Evolutionary conservation across 2,329 filamentous ascomycete species (phyloP), one percentile per base, ranked within the genome.

Genomic region (Nothopassalora personata): DNA sequence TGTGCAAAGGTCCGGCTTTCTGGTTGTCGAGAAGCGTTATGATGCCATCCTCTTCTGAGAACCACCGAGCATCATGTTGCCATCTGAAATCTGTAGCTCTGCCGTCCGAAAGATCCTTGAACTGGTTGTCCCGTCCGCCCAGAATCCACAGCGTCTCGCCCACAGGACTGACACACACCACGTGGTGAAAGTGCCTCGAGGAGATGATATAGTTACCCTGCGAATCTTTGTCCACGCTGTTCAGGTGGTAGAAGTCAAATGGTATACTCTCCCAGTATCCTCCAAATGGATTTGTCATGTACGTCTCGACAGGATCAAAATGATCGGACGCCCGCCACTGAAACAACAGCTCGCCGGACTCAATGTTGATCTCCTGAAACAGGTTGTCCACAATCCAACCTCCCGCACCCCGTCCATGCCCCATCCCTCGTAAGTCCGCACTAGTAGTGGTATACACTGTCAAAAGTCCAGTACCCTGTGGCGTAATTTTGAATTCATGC

Each of bases 1-100:
- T 62, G 54, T 77, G 73, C 61, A 77, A 75, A 11, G 74, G 75
- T 34, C 78, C 78, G 51, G 81, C 74, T 2, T 76, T 79, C 49
- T 76, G 74, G 67, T 84, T 83, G 60, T 82, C 79, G 59, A 80
- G 83, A 34, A 72, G 58, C n/a, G 64, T 67, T 27, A 71, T 45
- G 62, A 65, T 60, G 56, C 71, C 60, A 15, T 67, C 56, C 23
- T 74, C 68, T 46, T 73, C 70, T 10, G 68, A 64, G n/a, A 73
- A 54, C 70, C 73, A 83, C 27, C 78, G 75, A 0, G 80, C 81
- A 60, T 83, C 76, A 63, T 83, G 81, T 64, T 83, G 81, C 74
- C 75, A 81, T 55, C 68, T 72, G 66, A 83, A 79, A 58, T 77
- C 74, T 15, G 76, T 79, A 5, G 79, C 79, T 15, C 68, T 66